phyloP scores from a whole-genome alignment of 768 basidiomycete genomes.

The Pleurotus platypus region DNA sequence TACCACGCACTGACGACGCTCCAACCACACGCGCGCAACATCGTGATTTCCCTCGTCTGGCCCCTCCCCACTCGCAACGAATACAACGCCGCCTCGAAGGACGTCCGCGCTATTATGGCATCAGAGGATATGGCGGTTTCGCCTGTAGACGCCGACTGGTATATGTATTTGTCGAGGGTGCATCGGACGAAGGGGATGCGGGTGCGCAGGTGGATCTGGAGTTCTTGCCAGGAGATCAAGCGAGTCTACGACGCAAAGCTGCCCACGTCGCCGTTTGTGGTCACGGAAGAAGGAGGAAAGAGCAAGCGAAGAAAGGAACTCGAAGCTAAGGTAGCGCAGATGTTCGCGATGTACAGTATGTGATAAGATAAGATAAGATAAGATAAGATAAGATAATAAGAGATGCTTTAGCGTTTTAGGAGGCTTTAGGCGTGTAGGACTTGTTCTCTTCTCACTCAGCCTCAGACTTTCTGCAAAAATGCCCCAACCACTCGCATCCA shows the following conservation, averaged over 20 bases:
- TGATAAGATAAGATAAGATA: no score
- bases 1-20: constrained; percentile 17
- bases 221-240: constrained; percentile 14
- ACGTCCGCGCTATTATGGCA: constrained; percentile 10
- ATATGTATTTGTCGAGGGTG: constrained; percentile 21
- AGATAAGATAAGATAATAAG: no score
- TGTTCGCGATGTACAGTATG: background rate
- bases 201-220: constrained; percentile 22
- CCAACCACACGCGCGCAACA: constrained; percentile 19
- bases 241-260: constrained; percentile 9
- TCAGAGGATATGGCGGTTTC: constrained; percentile 6
- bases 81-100: constrained; percentile 2
- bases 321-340: background rate
- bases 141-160: constrained; percentile 20
- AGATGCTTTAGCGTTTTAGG: no score
- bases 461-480: no score
- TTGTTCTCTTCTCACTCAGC: no score
- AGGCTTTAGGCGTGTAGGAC: no score
- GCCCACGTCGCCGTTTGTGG: background rate
- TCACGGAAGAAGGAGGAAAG: background rate
- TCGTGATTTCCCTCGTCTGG: constrained; percentile 21
- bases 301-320: background rate
- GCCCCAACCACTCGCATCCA: no score
- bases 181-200: constrained; percentile 21
- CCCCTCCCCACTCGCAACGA: constrained; percentile 17